Conservation (phyloP, 805 yeast species). For the Blastobotrys mokoenaii region DNA sequence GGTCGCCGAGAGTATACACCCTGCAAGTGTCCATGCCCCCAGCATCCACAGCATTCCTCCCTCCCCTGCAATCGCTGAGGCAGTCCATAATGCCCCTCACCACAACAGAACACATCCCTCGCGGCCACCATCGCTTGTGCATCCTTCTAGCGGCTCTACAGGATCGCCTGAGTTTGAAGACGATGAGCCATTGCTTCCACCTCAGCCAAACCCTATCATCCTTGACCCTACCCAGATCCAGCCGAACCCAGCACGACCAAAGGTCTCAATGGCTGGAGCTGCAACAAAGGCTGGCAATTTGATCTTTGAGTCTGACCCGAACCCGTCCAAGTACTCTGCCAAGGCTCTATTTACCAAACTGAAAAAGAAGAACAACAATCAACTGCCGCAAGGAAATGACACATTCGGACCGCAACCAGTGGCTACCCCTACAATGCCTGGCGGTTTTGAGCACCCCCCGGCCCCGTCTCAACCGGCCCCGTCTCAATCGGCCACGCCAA, state of each 20-base stretch:
- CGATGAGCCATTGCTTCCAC: background rate
- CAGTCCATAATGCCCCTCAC: background rate
- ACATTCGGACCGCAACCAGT: background rate
- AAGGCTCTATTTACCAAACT: conserved; percentile 7
- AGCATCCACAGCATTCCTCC: too few species aligned
- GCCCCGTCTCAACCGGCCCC: background rate
- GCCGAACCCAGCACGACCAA: background rate
- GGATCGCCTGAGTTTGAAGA: background rate
- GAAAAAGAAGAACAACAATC: conserved; percentile 5
- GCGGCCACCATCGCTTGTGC: background rate
- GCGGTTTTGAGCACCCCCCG: too few species aligned
- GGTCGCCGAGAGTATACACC: too few species aligned
- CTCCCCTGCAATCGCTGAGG: background rate
- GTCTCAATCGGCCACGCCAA: background rate
- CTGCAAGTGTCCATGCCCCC: too few species aligned
- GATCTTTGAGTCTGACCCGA: conserved; percentile 4
- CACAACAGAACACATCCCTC: background rate
- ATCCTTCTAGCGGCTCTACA: background rate
- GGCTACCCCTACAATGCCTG: background rate
- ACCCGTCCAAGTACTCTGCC: conserved; percentile 11
- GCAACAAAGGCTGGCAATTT: background rate
- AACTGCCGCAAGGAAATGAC: background rate
- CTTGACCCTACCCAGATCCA: background rate
- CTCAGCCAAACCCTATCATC: background rate
- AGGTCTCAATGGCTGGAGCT: too few species aligned